Conservation (phyloP, 805 yeast genomes). For the Yarrowia deformans region DNA sequence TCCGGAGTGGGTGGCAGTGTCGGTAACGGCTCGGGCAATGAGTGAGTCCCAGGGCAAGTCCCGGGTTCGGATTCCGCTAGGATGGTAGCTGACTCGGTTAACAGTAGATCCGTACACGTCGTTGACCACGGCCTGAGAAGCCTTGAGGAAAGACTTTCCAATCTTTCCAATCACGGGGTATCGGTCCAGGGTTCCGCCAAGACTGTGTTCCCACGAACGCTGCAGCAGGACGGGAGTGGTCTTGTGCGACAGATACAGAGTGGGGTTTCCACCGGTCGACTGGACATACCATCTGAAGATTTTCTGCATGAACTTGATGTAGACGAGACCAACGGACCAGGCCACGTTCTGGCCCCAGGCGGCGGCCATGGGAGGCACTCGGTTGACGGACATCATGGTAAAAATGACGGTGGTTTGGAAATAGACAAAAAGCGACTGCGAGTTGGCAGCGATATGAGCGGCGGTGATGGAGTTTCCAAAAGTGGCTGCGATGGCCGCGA, state of each 20-base stretch:
- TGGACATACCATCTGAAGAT: conserved; percentile 95
- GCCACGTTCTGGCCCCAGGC: conserved; percentile 92
- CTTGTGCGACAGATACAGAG: conserved; percentile 64
- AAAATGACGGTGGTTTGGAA: conserved; percentile 89
- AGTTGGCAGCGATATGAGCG: conserved; percentile 84
- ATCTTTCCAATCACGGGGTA: conserved; percentile 30
- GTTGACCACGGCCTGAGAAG: conserved; percentile 26
- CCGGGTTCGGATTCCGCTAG: conserved; percentile 22
- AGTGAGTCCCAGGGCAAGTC: conserved; percentile 34
- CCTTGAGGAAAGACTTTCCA: conserved; percentile 8
- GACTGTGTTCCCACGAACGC: conserved; percentile 43
- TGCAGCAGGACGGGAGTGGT: conserved; percentile 78
- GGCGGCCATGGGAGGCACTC: conserved; percentile 89
- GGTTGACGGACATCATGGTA: conserved; percentile 82
- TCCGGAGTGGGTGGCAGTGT: conserved; percentile 2
- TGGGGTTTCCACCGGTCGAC: conserved; percentile 88
- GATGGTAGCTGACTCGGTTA: conserved; percentile 20
- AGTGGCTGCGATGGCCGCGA: conserved; percentile 81
- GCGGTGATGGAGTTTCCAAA: conserved; percentile 91
- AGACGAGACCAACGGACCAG: conserved; percentile 93
- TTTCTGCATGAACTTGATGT: conserved; percentile 79
- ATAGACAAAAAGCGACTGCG: conserved; percentile 81
- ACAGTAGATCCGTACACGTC: conserved; percentile 33
- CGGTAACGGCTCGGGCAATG: conserved; percentile 27
- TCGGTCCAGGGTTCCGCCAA: not conserved